A percentile compares a stretch with the other conserved stretches of the same genome.
These are phyloP conservation scores for Bromus sterilis DNA, from an alignment of 176 grass and related monocot species.

Conservation along the genomic window DNA sequence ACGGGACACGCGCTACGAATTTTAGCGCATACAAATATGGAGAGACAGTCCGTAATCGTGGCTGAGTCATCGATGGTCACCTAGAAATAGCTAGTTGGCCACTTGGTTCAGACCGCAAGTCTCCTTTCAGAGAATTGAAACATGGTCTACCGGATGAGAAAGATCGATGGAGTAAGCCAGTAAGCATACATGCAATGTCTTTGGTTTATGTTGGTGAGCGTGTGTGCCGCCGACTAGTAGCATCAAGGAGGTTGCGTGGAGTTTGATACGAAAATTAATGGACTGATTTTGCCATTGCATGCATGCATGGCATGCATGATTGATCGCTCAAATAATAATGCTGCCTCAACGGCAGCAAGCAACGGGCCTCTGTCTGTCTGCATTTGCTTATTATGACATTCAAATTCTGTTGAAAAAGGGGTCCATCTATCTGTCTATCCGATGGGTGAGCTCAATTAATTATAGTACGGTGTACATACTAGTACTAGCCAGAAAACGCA, in stretches of 20 bases:
- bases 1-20: not conserved
- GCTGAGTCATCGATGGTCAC: not conserved
- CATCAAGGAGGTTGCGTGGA: constrained; percentile 13
- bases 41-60: not conserved
- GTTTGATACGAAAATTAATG: not conserved
- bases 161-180: not conserved
- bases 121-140: not conserved
- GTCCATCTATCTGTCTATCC: not conserved
- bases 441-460: not conserved
- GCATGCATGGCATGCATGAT: not conserved
- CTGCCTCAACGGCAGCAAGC: not conserved
- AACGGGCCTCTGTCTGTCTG: not conserved
- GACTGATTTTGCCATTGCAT: not conserved
- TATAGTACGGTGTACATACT: not conserved
- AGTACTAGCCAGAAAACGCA: no score
- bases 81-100: not conserved
- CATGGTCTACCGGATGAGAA: not conserved
- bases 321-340: not conserved
- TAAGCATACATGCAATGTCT: not conserved
- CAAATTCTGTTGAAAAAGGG: not conserved
- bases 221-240: no score
- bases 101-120: not conserved
- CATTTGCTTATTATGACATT: not conserved
- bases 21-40: not conserved
- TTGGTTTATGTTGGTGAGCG: not conserved